Evolutionary conservation across 192 early-diverging fungal species (phyloP), one percentile per base, ranked within the genome.

Genomic region (Entomortierella beljakovae): DNA sequence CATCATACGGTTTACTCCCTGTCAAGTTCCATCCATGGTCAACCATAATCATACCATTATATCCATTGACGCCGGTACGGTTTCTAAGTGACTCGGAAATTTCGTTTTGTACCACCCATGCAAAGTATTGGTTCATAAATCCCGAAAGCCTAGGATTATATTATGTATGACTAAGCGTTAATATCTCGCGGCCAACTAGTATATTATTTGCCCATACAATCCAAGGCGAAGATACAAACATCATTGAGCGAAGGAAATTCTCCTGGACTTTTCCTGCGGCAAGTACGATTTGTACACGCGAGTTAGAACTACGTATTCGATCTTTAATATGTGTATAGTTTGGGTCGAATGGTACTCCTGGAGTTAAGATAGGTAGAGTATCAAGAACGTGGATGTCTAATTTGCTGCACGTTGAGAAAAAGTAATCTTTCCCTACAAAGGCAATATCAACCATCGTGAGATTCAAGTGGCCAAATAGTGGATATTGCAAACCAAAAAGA

Each of bases 1-100:
- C 43, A 8, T 86, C 77, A 68, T 67, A 86, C n/a, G 85, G 85
- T 6, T 52, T 54, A 52, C 82, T 84, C 1, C 81, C 85, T 43
- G 59, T 52, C 33, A 82, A 55, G 0, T 81, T 57, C 61, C 83
- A 75, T 57, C 82, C 83, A 37, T 82, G 80, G 32, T 82, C 80
- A 46, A 86, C 71, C 57, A 80, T 68, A n/a, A 86, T 80, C 3
- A 86, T 18, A 0, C 85, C 85, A 22, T 75, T 58, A 26, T 61
- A 75, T 0, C 20, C 55, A 16, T 38, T 53, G 15, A 56, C 23
- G 29, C 57, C 40, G 1, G 46, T 34, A 28, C 67, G 50, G 22
- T 55, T 38, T 37, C 20, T 3, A 5, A 75, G 37, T 48, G 23
- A 28, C 10, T 26, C 18, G 1, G 64, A 53, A 26, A 75, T 55